A percentile compares a stretch with the other conserved stretches of the same genome.
Evolutionary conservation across 768 basidiomycete species (phyloP).

Genomic region (Amanita subjunquillea): DNA sequence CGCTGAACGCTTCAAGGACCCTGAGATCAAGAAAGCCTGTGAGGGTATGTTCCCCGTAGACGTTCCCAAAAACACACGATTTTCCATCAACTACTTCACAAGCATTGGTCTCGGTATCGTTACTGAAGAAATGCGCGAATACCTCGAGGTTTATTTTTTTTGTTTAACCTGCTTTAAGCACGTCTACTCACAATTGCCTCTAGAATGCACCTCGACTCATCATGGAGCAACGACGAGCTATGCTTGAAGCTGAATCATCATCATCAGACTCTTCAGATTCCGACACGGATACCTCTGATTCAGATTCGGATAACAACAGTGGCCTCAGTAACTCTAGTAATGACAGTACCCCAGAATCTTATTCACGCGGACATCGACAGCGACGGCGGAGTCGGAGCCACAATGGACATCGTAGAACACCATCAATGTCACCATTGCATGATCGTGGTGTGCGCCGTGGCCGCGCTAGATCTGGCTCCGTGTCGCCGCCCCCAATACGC

Average conservation of each 20-base stretch:
- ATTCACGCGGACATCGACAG: conserved; percentile 11
- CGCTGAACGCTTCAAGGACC: conserved; percentile 85
- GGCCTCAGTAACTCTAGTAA: conserved; percentile 17
- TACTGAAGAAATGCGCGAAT: conserved; percentile 96
- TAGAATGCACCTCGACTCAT: conserved; percentile 89
- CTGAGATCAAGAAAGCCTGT: conserved; percentile 65
- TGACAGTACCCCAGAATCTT: conserved; percentile 18
- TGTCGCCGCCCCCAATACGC: conserved; percentile 14
- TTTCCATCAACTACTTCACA: conserved; percentile 97
- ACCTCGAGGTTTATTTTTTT: conserved; percentile 60
- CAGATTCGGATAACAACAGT: conserved; percentile 19
- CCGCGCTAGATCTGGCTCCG: not conserved
- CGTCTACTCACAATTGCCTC: not conserved
- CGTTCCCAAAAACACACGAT: conserved; percentile 92
- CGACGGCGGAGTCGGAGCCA: conserved; percentile 10
- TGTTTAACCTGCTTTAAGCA: not conserved
- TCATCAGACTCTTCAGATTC: conserved; percentile 29
- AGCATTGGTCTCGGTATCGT: conserved; percentile 83
- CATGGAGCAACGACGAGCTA: conserved; percentile 87
- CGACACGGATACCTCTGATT: conserved; percentile 28
- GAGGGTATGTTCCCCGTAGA: conserved; percentile 91
- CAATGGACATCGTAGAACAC: conserved; percentile 16
- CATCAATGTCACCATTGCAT: conserved; percentile 14
- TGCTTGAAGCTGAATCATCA: conserved; percentile 61
- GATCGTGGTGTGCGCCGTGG: conserved; percentile 12